Conservation (phyloP, 192 early-diverging fungal genomes). For the Paraglomus brasilianum region DNA sequence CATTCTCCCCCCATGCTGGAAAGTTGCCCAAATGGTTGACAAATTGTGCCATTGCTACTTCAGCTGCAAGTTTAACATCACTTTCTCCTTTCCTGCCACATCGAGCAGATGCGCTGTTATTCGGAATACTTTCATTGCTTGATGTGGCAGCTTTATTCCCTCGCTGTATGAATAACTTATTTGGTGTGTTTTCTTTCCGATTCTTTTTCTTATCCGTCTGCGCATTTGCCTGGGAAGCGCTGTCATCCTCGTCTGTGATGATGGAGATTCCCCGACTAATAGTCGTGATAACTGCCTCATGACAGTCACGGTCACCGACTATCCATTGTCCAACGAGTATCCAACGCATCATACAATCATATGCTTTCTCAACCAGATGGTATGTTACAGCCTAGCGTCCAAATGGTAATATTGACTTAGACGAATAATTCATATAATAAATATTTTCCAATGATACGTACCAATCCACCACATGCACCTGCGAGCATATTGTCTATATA, state of each 20-base stretch:
- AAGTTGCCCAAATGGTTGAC: conserved; percentile 72
- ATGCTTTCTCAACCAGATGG: conserved; percentile 63
- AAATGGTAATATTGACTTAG: conserved; percentile 35
- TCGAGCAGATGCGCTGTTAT: neutral
- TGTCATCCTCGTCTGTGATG: conserved; percentile 51
- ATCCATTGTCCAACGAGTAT: conserved; percentile 76
- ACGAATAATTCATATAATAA: neutral
- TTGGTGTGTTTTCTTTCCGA: conserved; percentile 35
- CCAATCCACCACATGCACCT: conserved; percentile 26
- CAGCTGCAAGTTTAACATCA: conserved; percentile 69
- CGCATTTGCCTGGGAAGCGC: conserved; percentile 40
- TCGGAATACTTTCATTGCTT: conserved; percentile 29
- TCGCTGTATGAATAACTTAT: conserved; percentile 41
- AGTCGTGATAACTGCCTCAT: conserved; percentile 63
- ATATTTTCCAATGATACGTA: neutral
- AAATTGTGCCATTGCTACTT: conserved; percentile 67
- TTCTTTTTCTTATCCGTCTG: conserved; percentile 39
- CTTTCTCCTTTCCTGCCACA: conserved; percentile 34
- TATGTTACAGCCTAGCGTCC: conserved; percentile 44
- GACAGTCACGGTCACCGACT: conserved; percentile 65
- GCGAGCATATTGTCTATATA: conserved; percentile 67
- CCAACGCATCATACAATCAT: conserved; percentile 77
- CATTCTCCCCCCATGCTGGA: conserved; percentile 59
- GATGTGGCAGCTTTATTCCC: conserved; percentile 36
- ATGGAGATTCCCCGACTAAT: conserved; percentile 70